Conservation (phyloP, 2,329 filamentous ascomycete species). For the Chaetothyriales sp. region DNA sequence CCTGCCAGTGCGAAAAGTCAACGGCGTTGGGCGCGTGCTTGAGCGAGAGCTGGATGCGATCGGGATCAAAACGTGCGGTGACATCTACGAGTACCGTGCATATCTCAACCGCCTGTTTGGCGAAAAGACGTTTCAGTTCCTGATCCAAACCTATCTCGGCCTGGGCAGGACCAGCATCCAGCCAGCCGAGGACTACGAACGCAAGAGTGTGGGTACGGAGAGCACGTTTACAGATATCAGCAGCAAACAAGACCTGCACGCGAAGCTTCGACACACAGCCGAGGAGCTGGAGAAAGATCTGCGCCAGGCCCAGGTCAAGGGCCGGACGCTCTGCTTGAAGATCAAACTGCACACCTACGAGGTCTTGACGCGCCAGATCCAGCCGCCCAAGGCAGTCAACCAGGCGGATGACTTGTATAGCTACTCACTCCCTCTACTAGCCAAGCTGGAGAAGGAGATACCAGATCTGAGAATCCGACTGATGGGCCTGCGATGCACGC, state of each 20-base stretch:
- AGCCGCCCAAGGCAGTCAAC: slow-evolving; percentile 55
- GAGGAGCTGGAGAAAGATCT: slow-evolving; percentile 80
- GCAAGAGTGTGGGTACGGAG: slow-evolving; percentile 89
- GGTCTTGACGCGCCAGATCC: slow-evolving; percentile 67
- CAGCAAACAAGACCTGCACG: slow-evolving; percentile 50
- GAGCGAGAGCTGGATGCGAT: slow-evolving; percentile 81
- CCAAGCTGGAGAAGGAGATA: slow-evolving; percentile 70
- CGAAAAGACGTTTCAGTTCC: slow-evolving; percentile 76
- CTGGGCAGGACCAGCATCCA: slow-evolving; percentile 72
- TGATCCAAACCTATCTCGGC: slow-evolving; percentile 71
- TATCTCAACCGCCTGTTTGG: slow-evolving; percentile 68
- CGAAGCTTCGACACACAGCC: slow-evolving; percentile 66
- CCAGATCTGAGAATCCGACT: slow-evolving; percentile 65
- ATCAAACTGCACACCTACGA: slow-evolving; percentile 91
- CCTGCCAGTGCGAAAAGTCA: slow-evolving; percentile 77
- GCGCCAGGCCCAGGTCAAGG: slow-evolving; percentile 63
- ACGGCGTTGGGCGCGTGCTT: slow-evolving; percentile 85
- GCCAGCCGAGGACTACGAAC: slow-evolving; percentile 74
- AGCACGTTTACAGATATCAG: slow-evolving; percentile 74
- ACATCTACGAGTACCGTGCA: slow-evolving; percentile 64
- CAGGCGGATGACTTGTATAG: slow-evolving; percentile 70
- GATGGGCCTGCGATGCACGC: slow-evolving; percentile 77
- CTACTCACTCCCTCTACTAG: slow-evolving; percentile 65
- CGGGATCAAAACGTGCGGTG: slow-evolving; percentile 73
- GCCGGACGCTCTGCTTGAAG: slow-evolving; percentile 80